Evolutionary conservation across 768 basidiomycete species (phyloP).

Genomic region (Saitozyma sp.): DNA sequence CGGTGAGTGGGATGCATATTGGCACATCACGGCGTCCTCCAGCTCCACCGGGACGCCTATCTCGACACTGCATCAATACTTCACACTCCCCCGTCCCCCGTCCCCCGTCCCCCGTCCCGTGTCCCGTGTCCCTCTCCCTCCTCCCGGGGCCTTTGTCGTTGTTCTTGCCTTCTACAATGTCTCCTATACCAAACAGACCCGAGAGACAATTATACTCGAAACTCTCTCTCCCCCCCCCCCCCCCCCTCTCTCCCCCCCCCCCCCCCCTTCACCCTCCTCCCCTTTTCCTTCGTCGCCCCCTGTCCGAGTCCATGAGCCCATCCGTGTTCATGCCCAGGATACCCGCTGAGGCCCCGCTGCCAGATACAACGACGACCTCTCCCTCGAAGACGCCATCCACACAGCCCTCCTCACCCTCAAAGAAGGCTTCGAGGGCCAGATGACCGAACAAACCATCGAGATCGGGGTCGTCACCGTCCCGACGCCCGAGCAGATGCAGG

Average conservation of each 20-base stretch:
- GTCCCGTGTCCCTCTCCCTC: no score
- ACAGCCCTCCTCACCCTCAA: conserved; percentile 96
- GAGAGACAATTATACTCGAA: no score
- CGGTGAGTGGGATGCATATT: conserved; percentile 62
- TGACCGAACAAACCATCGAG: conserved; percentile 99
- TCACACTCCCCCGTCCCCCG: no score
- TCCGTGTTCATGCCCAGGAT: neutral
- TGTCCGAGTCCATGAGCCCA: neutral
- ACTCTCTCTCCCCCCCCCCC: neutral
- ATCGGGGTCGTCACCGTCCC: conserved; percentile 94
- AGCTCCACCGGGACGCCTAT: neutral
- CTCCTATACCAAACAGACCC: no score
- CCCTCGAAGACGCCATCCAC: conserved; percentile 97
- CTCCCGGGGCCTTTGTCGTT: neutral
- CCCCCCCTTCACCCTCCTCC: no score
- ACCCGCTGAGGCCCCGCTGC: conserved; percentile 4
- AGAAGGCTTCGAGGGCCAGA: conserved; percentile 99
- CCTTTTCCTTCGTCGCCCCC: neutral
- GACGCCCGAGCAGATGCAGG: conserved; percentile 63
- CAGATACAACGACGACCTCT: conserved; percentile 99
- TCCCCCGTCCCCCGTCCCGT: no score
- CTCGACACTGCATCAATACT: neutral
- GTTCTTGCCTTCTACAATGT: no score
- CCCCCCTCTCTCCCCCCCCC: conserved; percentile 32
- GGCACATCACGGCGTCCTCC: neutral